Conservation (phyloP, 2,329 filamentous ascomycete species). For the Magnaporthales sp. region DNA sequence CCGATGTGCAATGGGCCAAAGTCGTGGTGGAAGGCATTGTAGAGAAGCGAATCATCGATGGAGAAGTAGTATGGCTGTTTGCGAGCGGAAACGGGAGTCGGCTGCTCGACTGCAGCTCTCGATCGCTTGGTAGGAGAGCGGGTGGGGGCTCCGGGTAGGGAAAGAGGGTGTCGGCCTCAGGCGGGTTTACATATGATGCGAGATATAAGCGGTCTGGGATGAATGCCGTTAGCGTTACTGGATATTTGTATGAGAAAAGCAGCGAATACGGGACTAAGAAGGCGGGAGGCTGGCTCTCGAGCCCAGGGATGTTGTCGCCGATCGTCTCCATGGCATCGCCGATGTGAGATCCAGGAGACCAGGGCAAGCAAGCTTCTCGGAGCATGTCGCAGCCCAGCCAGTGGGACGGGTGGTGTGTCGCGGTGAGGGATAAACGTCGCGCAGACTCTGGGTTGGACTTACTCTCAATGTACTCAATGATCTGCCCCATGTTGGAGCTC, state of each 20-base stretch:
- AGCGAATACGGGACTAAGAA: slow-evolving; percentile 10
- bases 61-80: slow-evolving; percentile 87
- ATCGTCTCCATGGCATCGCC: background rate
- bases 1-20: slow-evolving; percentile 97
- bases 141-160: slow-evolving; percentile 59
- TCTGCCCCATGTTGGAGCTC: slow-evolving; percentile 65
- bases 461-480: slow-evolving; percentile 97
- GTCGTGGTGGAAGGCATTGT: slow-evolving; percentile 98
- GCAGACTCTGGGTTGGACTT: slow-evolving; percentile 24
- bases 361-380: background rate
- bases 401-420: background rate
- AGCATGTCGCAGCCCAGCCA: background rate
- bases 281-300: background rate
- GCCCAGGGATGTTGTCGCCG: background rate
- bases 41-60: slow-evolving; percentile 82
- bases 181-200: slow-evolving; percentile 78
- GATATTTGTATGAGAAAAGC: slow-evolving; percentile 13
- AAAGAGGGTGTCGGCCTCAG: slow-evolving; percentile 74
- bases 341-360: background rate
- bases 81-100: slow-evolving; percentile 33
- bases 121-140: slow-evolving; percentile 71
- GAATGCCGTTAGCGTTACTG: slow-evolving; percentile 26
- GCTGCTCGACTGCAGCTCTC: slow-evolving; percentile 51
- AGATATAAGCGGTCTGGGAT: slow-evolving; percentile 83
- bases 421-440: background rate